Evolutionary conservation across 345 rosid genomes (phyloP).

Genomic region (Gossypioides kirkii): DNA sequence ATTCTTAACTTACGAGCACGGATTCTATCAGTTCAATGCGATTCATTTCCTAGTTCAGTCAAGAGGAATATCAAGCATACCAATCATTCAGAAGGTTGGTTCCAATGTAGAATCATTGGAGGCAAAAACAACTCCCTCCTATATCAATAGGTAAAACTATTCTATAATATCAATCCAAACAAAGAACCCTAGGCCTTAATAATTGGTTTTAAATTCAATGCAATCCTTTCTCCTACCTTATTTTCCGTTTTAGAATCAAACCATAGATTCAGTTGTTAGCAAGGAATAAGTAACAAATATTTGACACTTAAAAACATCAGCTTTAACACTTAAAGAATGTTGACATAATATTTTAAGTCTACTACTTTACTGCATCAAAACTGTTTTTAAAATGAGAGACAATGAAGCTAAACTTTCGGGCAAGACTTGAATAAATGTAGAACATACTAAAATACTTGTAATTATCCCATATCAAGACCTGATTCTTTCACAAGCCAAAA

Average conservation of each 20-base stretch:
- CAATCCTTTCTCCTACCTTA: neutral
- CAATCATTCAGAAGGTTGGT: neutral
- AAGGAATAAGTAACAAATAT: too few relatives aligned
- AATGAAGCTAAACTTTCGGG: neutral
- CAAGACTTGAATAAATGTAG: neutral
- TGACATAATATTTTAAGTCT: neutral
- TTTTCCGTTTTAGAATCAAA: neutral
- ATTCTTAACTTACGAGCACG: neutral
- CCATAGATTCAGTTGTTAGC: too few relatives aligned
- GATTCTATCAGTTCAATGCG: neutral
- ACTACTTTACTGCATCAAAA: neutral
- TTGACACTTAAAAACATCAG: neutral
- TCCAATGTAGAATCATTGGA: neutral
- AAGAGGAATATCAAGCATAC: neutral
- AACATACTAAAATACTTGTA: neutral
- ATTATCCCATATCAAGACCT: slow-evolving; percentile 1
- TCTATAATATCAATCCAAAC: neutral
- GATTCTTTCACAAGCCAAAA: slow-evolving; percentile 11
- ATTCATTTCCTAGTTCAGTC: neutral
- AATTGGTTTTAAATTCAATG: slow-evolving; percentile 1
- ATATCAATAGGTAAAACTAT: neutral
- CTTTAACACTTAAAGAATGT: neutral
- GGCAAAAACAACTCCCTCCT: neutral
- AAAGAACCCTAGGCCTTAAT: neutral
- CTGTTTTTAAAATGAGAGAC: neutral